A percentile compares a stretch with the other conserved stretches of the same genome.
Conservation (phyloP, 257 asterid genomes). For the Rhazya stricta region DNA sequence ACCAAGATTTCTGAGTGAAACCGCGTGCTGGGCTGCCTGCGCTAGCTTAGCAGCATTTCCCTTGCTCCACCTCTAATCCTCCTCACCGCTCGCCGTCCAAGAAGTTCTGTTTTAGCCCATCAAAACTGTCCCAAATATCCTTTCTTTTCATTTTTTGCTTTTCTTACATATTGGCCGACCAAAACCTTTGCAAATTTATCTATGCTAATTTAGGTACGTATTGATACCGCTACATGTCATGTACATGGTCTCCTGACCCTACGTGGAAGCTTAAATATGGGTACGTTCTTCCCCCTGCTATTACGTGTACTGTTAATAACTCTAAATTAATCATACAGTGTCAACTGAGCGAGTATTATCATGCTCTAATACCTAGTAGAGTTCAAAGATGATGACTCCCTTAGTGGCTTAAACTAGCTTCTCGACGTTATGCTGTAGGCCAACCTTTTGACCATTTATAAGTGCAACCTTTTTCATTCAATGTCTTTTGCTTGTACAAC, state of each 20-base stretch:
- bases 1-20: background rate
- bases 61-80: background rate
- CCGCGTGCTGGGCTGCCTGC: background rate
- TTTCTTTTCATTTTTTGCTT: constrained; percentile 20
- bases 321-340: background rate
- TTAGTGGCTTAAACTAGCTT: constrained; percentile 14
- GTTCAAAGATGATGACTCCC: constrained; percentile 13
- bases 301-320: background rate
- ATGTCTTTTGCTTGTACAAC: constrained; percentile 13
- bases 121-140: constrained; percentile 18
- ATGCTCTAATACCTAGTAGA: constrained; percentile 2
- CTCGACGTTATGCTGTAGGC: background rate
- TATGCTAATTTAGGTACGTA: background rate
- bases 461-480: constrained; percentile 26
- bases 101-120: constrained; percentile 20
- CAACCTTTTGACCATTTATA: constrained; percentile 31
- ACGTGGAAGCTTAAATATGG: background rate
- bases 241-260: background rate
- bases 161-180: constrained; percentile 25
- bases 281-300: background rate
- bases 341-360: background rate
- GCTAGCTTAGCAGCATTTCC: background rate
- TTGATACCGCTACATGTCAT: background rate
- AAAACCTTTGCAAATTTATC: constrained; percentile 21
- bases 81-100: constrained; percentile 16